Evolutionary conservation across 1,284 basidiomycete species (phyloP).

Genomic region (Gymnopus androsaceus): DNA sequence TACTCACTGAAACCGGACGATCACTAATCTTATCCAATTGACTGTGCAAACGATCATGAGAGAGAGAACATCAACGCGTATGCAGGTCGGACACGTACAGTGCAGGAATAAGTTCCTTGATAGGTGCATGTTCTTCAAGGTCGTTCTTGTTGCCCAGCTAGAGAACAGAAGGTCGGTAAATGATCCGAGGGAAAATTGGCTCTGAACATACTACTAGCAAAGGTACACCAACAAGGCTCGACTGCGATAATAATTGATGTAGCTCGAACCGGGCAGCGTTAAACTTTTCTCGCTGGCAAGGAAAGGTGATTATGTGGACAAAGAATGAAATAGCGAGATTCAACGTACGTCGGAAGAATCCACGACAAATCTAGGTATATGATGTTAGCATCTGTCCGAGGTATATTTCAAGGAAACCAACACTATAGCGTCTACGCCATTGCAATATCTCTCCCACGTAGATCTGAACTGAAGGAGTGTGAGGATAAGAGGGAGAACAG

Average conservation of each 20-base stretch:
- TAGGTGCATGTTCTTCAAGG: constrained; percentile 73
- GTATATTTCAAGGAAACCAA: constrained; percentile 50
- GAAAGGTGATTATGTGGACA: background rate
- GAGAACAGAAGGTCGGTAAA: constrained; percentile 5
- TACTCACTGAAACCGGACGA: constrained; percentile 80
- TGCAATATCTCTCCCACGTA: constrained; percentile 95
- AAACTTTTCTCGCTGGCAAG: constrained; percentile 71
- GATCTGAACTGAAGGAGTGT: too few relatives aligned
- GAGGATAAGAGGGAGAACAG: too few relatives aligned
- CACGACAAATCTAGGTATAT: constrained; percentile 76
- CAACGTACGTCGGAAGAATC: constrained; percentile 81
- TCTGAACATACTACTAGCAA: constrained; percentile 72
- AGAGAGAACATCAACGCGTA: constrained; percentile 9
- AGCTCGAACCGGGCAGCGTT: constrained; percentile 89
- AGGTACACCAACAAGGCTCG: constrained; percentile 78
- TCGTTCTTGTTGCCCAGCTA: constrained; percentile 97
- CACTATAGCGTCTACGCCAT: constrained; percentile 93
- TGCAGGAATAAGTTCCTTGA: constrained; percentile 84
- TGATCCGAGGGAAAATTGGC: background rate
- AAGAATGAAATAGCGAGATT: background rate
- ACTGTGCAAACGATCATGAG: constrained; percentile 36
- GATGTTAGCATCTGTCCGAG: background rate
- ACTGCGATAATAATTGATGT: constrained; percentile 80
- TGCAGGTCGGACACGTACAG: constrained; percentile 55
- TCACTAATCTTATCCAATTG: constrained; percentile 83